Percentiles rank a stretch among this genome's conserved stretches.
These are phyloP conservation scores for Calendula officinalis DNA, from an alignment of 129 eudicot species.

Conservation along the genomic window DNA sequence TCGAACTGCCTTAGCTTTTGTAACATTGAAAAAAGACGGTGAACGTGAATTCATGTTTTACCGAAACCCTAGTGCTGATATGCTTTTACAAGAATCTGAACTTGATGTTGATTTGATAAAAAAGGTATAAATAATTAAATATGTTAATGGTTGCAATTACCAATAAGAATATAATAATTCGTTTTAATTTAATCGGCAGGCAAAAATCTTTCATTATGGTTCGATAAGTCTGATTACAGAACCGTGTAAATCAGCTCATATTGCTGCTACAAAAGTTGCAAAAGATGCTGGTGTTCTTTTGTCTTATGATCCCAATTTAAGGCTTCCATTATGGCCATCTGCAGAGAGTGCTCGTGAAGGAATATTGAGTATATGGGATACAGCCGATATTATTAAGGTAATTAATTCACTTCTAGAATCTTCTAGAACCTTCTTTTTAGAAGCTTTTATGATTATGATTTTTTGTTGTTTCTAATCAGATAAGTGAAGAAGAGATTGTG, in stretches of 20 bases:
- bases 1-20: conserved; percentile 94
- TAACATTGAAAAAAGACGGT: conserved; percentile 74
- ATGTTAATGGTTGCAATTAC: not conserved
- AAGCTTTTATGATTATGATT: not conserved
- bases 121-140: conserved; percentile 46
- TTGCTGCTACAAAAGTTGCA: conserved; percentile 92
- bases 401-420: not conserved
- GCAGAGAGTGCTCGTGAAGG: conserved; percentile 94
- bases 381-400: conserved; percentile 95
- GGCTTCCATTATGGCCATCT: conserved; percentile 99
- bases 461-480: conserved; percentile 37
- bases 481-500: conserved; percentile 88
- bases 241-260: conserved; percentile 96
- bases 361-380: conserved; percentile 95
- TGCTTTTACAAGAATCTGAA: conserved; percentile 77
- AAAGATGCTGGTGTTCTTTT: conserved; percentile 90
- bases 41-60: conserved; percentile 98
- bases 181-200: conserved; percentile 44
- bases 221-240: conserved; percentile 97
- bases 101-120: conserved; percentile 73
- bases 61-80: conserved; percentile 97
- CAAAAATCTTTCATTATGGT: conserved; percentile 93
- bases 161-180: not conserved
- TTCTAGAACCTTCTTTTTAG: not conserved
- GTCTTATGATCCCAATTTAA: conserved; percentile 93